Evolutionary conservation across 1,284 basidiomycete species (phyloP).

Genomic region (Ustilago lituana): DNA sequence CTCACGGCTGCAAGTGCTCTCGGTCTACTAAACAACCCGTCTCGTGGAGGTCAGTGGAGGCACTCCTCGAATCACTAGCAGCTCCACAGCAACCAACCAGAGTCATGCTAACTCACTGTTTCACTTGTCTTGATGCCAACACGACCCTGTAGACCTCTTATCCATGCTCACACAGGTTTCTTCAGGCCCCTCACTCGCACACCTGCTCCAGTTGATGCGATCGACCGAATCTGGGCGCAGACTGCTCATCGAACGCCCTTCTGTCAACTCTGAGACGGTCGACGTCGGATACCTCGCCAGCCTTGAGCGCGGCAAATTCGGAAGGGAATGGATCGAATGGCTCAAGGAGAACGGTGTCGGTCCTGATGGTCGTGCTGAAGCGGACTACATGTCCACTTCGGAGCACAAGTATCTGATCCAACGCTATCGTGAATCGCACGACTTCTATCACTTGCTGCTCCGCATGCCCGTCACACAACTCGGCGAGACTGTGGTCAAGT

Average conservation of each 20-base stretch:
- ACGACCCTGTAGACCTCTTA: constrained; percentile 35
- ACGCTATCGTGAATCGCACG: constrained; percentile 93
- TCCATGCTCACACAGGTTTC: constrained; percentile 57
- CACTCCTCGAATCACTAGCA: too few relatives aligned
- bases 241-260: constrained; percentile 83
- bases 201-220: constrained; percentile 82
- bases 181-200: constrained; percentile 75
- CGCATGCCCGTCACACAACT: constrained; percentile 87
- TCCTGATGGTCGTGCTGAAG: constrained; percentile 84
- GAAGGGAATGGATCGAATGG: constrained; percentile 89
- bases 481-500: constrained; percentile 94
- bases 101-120: too few relatives aligned
- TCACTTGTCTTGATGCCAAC: too few relatives aligned
- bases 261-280: constrained; percentile 81
- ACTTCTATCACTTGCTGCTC: constrained; percentile 91
- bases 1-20: constrained; percentile 86
- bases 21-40: constrained; percentile 82
- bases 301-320: constrained; percentile 83
- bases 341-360: constrained; percentile 88
- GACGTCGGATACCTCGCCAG: constrained; percentile 76
- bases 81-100: too few relatives aligned
- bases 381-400: constrained; percentile 84
- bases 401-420: constrained; percentile 81
- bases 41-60: constrained; percentile 78
- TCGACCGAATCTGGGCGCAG: constrained; percentile 72